These are phyloP conservation scores for Amaranthus hypochondriacus DNA, from an alignment of 148 eudicot species.

Conservation along the genomic window DNA sequence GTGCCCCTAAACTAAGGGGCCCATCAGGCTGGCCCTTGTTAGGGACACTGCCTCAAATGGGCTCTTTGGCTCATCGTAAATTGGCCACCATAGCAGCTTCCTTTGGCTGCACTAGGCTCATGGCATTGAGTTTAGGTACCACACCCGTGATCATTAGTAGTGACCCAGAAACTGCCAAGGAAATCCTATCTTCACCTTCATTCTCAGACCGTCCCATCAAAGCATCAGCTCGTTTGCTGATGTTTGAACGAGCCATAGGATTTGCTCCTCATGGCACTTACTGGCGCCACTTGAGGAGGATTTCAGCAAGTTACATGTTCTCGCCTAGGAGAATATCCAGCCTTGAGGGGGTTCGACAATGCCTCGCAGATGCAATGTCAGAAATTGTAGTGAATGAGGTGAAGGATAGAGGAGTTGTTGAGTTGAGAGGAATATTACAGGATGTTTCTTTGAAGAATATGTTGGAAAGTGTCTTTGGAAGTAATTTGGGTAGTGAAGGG, in stretches of 20 bases:
- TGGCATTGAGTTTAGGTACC: slow-evolving; percentile 65
- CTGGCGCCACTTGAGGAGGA: slow-evolving; percentile 59
- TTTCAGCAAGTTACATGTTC: slow-evolving; percentile 54
- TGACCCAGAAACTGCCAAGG: slow-evolving; percentile 68
- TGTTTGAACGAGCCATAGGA: slow-evolving; percentile 82
- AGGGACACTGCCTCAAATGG: slow-evolving; percentile 60
- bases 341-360: slow-evolving; percentile 46
- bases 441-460: slow-evolving; percentile 54
- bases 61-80: slow-evolving; percentile 53
- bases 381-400: slow-evolving; percentile 33
- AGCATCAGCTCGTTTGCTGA: slow-evolving; percentile 53
- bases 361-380: slow-evolving; percentile 42
- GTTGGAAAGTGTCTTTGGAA: slow-evolving; percentile 69
- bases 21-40: slow-evolving; percentile 65
- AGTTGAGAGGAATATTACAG: slow-evolving; percentile 48
- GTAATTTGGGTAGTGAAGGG: slow-evolving; percentile 34
- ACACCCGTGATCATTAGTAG: slow-evolving; percentile 57
- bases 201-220: slow-evolving; percentile 71
- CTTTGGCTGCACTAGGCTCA: slow-evolving; percentile 46
- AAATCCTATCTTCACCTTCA: slow-evolving; percentile 48
- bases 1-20: slow-evolving; percentile 35
- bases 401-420: slow-evolving; percentile 39
- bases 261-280: slow-evolving; percentile 61
- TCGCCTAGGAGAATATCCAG: slow-evolving; percentile 55
- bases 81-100: slow-evolving; percentile 48